Conservation (phyloP, 164 flowering plant genomes). For the Magnolia kwangsiensis region DNA sequence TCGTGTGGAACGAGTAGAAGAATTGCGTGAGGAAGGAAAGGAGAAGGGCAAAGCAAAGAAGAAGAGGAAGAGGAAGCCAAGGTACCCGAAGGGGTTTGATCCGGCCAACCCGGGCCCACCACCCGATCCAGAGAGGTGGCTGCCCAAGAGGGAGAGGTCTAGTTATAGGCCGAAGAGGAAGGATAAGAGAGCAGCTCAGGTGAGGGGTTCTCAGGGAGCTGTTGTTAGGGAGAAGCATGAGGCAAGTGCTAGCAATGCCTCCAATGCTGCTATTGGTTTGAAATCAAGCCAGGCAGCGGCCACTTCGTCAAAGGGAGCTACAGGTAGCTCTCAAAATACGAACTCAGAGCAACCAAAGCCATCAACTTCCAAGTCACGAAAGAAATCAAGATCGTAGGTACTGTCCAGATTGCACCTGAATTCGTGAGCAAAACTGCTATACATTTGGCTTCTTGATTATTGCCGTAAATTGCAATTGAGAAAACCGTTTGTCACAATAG, state of each 20-base stretch:
- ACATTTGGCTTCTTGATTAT: too few relatives aligned
- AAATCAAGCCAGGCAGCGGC: conserved; percentile 45
- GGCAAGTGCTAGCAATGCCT: conserved; percentile 15
- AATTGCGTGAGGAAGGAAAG: conserved; percentile 44
- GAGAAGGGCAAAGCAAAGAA: conserved; percentile 65
- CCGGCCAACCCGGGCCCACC: conserved; percentile 95
- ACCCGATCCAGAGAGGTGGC: conserved; percentile 98
- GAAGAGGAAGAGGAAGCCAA: conserved; percentile 97
- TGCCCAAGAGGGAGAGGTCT: conserved; percentile 92
- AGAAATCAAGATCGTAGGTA: conserved; percentile 4
- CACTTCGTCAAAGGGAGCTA: conserved; percentile 33
- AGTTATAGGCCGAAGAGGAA: conserved; percentile 89
- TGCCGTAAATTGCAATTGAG: too few relatives aligned
- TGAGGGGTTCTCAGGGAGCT: conserved; percentile 94
- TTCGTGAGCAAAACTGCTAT: too few relatives aligned
- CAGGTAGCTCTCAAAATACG: background rate
- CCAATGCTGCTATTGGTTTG: conserved; percentile 23
- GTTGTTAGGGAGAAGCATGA: conserved; percentile 76
- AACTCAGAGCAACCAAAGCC: conserved; percentile 1
- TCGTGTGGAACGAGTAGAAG: conserved; percentile 25
- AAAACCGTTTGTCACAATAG: too few relatives aligned
- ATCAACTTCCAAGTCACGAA: background rate
- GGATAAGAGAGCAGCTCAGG: conserved; percentile 91
- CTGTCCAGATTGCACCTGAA: too few relatives aligned
- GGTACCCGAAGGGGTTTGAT: conserved; percentile 90